These are phyloP conservation scores for Aspergillus heteromorphus DNA, from an alignment of 495 filamentous ascomycete species.

Conservation along the genomic window DNA sequence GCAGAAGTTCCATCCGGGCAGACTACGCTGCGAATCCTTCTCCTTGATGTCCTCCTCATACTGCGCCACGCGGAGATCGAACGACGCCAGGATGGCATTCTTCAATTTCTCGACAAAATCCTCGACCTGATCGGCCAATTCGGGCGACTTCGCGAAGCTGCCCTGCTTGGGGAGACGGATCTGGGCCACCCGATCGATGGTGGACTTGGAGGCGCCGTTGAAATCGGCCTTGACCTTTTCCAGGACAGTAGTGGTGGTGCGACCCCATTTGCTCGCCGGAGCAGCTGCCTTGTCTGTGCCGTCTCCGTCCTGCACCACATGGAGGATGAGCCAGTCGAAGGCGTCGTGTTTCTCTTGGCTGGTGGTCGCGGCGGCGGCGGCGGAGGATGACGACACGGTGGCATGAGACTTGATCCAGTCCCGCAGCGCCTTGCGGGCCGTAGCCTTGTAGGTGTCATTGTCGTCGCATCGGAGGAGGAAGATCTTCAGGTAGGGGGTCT, in stretches of 20 bases:
- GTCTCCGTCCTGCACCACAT: slow-evolving; percentile 64
- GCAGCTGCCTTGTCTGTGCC: slow-evolving; percentile 68
- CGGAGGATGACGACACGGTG: slow-evolving; percentile 35
- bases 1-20: slow-evolving; percentile 98
- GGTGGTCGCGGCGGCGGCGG: slow-evolving; percentile 33
- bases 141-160: slow-evolving; percentile 53
- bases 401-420: slow-evolving; percentile 88
- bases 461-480: slow-evolving; percentile 88
- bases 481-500: slow-evolving; percentile 91
- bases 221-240: slow-evolving; percentile 92
- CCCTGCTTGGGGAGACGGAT: slow-evolving; percentile 59
- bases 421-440: slow-evolving; percentile 67
- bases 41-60: slow-evolving; percentile 98
- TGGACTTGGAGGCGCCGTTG: slow-evolving; percentile 74
- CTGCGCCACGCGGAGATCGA: slow-evolving; percentile 84
- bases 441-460: slow-evolving; percentile 83
- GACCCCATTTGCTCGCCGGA: slow-evolving; percentile 73
- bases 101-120: slow-evolving; percentile 87
- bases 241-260: slow-evolving; percentile 70
- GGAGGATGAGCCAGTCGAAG: slow-evolving; percentile 93
- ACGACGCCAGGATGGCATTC: slow-evolving; percentile 77
- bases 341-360: slow-evolving; percentile 85
- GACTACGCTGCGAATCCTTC: slow-evolving; percentile 76
- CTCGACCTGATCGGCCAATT: slow-evolving; percentile 67
- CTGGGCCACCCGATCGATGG: slow-evolving; percentile 77